Evolutionary conservation across 768 basidiomycete genomes (phyloP).

Genomic region (Sporobolomyces phaffii): DNA sequence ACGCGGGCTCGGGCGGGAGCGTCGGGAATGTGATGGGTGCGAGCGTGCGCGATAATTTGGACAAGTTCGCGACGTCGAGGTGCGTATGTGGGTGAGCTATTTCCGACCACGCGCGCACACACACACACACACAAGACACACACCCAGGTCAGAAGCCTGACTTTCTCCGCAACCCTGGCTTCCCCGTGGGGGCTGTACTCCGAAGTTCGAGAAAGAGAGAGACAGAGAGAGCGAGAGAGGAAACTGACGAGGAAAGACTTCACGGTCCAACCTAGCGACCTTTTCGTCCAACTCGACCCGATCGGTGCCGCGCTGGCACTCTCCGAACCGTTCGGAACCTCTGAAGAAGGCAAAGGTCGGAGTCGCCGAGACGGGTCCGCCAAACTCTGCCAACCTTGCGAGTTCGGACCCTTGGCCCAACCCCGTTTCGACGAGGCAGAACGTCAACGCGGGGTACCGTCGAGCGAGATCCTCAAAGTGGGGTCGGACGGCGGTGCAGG

Average conservation of each 20-base stretch:
- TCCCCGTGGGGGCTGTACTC: too few species aligned
- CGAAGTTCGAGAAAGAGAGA: not conserved
- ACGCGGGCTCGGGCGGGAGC: conserved; percentile 62
- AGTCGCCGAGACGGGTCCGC: conserved; percentile 57
- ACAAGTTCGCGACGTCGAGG: conserved; percentile 53
- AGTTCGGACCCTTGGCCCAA: conserved; percentile 61
- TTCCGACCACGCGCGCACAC: conserved; percentile 41
- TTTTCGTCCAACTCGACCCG: conserved; percentile 64
- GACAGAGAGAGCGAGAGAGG: not conserved
- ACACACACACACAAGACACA: too few species aligned
- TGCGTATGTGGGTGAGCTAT: conserved; percentile 62
- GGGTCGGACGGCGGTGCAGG: conserved; percentile 77
- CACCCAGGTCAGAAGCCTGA: too few species aligned
- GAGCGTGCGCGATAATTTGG: conserved; percentile 53
- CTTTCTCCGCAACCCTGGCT: too few species aligned
- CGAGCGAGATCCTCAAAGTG: conserved; percentile 69
- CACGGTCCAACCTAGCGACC: conserved; percentile 65
- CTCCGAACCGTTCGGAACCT: conserved; percentile 63
- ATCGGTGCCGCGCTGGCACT: conserved; percentile 69
- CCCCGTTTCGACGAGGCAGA: conserved; percentile 76
- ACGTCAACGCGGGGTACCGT: conserved; percentile 44
- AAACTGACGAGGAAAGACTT: conserved; percentile 71
- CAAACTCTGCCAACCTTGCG: conserved; percentile 55
- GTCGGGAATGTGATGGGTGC: conserved; percentile 71
- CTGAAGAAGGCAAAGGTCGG: conserved; percentile 87